Evolutionary conservation across 2,329 filamentous ascomycete genomes (phyloP), one percentile per base, ranked within the genome.

Genomic region (Microsporum canis): DNA sequence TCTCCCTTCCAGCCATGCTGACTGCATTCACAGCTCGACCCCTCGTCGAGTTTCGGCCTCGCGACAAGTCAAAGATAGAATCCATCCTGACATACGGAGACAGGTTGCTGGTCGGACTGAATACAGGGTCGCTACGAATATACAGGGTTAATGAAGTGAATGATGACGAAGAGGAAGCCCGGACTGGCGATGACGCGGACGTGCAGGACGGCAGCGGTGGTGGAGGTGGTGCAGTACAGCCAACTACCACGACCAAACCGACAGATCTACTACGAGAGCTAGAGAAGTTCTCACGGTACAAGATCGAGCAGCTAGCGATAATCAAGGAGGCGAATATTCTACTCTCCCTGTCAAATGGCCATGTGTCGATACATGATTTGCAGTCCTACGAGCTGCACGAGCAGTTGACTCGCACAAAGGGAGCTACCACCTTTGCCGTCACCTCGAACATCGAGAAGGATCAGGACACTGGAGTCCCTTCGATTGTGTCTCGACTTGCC

Each of bases 41-140:
- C 66, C 92, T 99, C 74, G 88, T 97, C 81, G 94, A 99, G 88
- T 88, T 99, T 70, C 91, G 88, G 78, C 86, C 86, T 75, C 87
- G 89, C 75, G 92, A 97, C 84, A 96, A 95, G 80, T 95, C 89
- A 66, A 94, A 88, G 80, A 96, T 99, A 76, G 94, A 99, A 77
- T 94, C 89, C 57, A 89, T 99, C 67, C 82, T 97, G 56, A 89
- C 92, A 64, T 89, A 96, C 76, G 91, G 91, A 71, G 94, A 99
- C 72, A 86, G 91, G 65, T 82, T 99, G 39, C 83, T 99, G 60
- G 91, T 96, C 62, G 94, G 94, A 61, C 81, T 99, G 65, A 96
- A 89, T 75, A 95, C 88, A 43, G 94, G 94, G 68, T 86, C 84
- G 63, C 82, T 99, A 62, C 88, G 91, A 65, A 86, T 99, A 71